Percentiles rank a stretch among this genome's conserved stretches.
Conservation (phyloP, 108 stramenopile genomes). For the Cyclotella baltica region DNA sequence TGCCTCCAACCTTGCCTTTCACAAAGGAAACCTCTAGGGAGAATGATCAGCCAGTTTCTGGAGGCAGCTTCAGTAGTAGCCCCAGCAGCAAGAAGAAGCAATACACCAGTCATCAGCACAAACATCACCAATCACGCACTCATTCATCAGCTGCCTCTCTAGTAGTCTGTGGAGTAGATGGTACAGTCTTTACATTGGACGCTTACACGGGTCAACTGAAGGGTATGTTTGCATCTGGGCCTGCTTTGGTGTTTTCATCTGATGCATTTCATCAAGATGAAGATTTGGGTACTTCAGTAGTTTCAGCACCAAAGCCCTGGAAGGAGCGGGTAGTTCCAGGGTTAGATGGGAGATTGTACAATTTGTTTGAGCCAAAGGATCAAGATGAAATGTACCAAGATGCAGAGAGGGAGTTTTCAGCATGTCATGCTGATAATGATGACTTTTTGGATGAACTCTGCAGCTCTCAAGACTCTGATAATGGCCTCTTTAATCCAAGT, state of each 20-base stretch:
- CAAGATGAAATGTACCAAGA: constrained; percentile 17
- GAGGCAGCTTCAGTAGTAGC: neutral
- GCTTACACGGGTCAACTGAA: constrained; percentile 57
- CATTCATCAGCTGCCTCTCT: constrained; percentile 51
- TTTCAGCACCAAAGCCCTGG: constrained; percentile 4
- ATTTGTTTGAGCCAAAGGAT: constrained; percentile 17
- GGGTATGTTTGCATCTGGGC: constrained; percentile 61
- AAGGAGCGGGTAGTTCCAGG: constrained; percentile 71
- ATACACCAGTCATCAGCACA: neutral
- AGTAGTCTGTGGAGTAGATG: constrained; percentile 74
- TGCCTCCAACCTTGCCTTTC: neutral
- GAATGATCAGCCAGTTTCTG: neutral
- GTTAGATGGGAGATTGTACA: constrained; percentile 78
- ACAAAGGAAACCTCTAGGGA: neutral
- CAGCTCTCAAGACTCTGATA: neutral
- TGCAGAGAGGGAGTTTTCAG: constrained; percentile 28
- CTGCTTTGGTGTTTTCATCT: constrained; percentile 56
- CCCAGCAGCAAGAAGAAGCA: neutral
- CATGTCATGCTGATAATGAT: constrained; percentile 14
- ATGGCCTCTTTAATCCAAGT: neutral
- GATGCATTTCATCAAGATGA: constrained; percentile 6
- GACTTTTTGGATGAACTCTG: constrained; percentile 26
- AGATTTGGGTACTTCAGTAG: neutral
- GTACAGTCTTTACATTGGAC: constrained; percentile 64
- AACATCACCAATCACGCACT: neutral